Percentiles rank a stretch among this genome's conserved stretches.
These are phyloP conservation scores for Phytopythium boreale DNA, from an alignment of 352 stramenopile species.

Conservation along the genomic window DNA sequence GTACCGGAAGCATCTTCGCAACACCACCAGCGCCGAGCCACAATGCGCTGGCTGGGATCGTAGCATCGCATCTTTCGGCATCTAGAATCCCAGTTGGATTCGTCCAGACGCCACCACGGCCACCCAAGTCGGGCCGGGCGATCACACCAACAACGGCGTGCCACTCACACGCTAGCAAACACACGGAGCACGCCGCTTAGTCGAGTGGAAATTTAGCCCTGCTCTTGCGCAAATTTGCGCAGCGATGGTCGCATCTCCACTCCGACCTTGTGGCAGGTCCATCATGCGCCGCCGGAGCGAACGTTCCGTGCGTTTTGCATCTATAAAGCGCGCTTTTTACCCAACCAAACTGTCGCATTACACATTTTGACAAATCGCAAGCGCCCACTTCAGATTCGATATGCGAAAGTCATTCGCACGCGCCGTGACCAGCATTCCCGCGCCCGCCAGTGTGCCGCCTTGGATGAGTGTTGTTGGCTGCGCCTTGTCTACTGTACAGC, in stretches of 20 bases:
- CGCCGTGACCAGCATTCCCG: background rate
- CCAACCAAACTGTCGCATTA: background rate
- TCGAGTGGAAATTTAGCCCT: background rate
- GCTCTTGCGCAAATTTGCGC: background rate
- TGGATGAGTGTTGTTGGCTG: background rate
- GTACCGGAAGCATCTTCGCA: background rate
- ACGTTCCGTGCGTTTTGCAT: background rate
- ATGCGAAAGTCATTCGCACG: background rate
- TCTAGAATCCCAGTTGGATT: background rate
- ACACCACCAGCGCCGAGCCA: background rate
- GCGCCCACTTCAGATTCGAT: background rate
- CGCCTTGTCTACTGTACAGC: background rate
- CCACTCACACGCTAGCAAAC: background rate
- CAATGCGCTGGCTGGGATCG: background rate
- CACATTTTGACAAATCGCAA: background rate
- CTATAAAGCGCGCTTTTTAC: background rate
- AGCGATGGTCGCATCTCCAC: no score
- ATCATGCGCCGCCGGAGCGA: background rate
- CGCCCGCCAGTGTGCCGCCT: background rate
- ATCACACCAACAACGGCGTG: background rate
- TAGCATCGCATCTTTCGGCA: background rate
- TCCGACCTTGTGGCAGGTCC: no score
- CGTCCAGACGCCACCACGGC: background rate
- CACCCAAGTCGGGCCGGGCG: background rate
- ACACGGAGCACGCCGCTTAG: background rate